Percentiles rank a stretch among this genome's conserved stretches.
These are phyloP conservation scores for Tolypocladium nubicola DNA, from an alignment of 2,329 filamentous ascomycete species.

Conservation along the genomic window DNA sequence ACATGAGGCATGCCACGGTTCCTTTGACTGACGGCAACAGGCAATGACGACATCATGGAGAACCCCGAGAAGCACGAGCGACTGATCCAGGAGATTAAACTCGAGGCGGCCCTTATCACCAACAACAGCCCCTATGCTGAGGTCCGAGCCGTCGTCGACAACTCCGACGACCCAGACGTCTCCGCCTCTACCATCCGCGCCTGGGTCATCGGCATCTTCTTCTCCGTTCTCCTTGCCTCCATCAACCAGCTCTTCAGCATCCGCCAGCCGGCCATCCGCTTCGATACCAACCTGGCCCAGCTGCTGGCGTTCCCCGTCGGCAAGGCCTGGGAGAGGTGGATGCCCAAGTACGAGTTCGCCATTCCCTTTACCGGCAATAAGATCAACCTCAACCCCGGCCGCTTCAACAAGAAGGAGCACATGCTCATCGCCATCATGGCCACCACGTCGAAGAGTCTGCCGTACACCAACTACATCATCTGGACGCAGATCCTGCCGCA, in stretches of 20 bases:
- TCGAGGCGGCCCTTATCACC: conserved; percentile 38
- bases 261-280: conserved; percentile 37
- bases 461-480: conserved; percentile 39
- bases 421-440: conserved; percentile 47
- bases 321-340: conserved; percentile 28
- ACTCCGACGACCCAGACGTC: conserved; percentile 37
- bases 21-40: conserved; percentile 4
- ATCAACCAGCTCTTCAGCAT: conserved; percentile 47
- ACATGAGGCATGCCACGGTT: too few relatives aligned
- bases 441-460: conserved; percentile 35
- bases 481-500: conserved; percentile 36
- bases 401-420: conserved; percentile 46
- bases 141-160: conserved; percentile 42
- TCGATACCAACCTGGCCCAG: conserved; percentile 41
- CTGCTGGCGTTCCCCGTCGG: conserved; percentile 40
- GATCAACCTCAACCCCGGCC: conserved; percentile 35
- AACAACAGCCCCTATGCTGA: conserved; percentile 46
- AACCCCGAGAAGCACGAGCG: conserved; percentile 25
- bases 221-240: conserved; percentile 33
- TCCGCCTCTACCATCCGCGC: conserved; percentile 41
- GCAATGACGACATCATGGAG: conserved; percentile 18
- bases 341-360: conserved; percentile 29
- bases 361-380: conserved; percentile 24
- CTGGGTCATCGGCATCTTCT: conserved; percentile 38
- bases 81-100: conserved; percentile 39